phyloP scores from a whole-genome alignment of 306 rosid species.

The Luffa aegyptiaca region DNA sequence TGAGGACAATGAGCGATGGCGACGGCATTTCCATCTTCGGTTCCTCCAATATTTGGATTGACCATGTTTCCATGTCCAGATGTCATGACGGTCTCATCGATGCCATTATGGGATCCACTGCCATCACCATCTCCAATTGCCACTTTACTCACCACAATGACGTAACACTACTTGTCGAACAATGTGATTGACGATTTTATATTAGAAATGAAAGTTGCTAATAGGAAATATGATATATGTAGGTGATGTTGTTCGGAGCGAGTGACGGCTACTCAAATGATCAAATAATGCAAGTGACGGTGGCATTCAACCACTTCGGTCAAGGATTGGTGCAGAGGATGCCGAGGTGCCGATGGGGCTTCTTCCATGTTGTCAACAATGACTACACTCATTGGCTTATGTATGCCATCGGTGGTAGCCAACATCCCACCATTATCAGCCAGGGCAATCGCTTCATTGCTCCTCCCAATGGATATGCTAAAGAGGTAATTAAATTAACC shows the following conservation, averaged over 20 bases:
- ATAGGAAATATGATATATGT: neutral
- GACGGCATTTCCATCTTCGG: constrained; percentile 78
- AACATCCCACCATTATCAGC: constrained; percentile 57
- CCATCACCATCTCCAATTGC: constrained; percentile 67
- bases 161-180: constrained; percentile 6
- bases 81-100: constrained; percentile 60
- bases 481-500: constrained; percentile 39
- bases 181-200: neutral
- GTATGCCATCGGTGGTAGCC: constrained; percentile 88
- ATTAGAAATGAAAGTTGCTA: neutral
- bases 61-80: constrained; percentile 65
- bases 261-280: constrained; percentile 25
- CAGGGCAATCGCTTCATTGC: constrained; percentile 73
- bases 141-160: constrained; percentile 71
- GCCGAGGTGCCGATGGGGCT: constrained; percentile 68
- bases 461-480: constrained; percentile 16
- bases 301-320: constrained; percentile 84
- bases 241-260: constrained; percentile 84
- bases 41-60: constrained; percentile 62
- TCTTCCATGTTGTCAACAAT: constrained; percentile 61
- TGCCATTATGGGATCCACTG: constrained; percentile 67
- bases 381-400: constrained; percentile 75
- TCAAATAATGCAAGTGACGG: constrained; percentile 55
- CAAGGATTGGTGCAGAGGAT: constrained; percentile 58
- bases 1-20: constrained; percentile 56